phyloP scores from a whole-genome alignment of 768 basidiomycete genomes.

The Chlorophyllum brunneum region DNA sequence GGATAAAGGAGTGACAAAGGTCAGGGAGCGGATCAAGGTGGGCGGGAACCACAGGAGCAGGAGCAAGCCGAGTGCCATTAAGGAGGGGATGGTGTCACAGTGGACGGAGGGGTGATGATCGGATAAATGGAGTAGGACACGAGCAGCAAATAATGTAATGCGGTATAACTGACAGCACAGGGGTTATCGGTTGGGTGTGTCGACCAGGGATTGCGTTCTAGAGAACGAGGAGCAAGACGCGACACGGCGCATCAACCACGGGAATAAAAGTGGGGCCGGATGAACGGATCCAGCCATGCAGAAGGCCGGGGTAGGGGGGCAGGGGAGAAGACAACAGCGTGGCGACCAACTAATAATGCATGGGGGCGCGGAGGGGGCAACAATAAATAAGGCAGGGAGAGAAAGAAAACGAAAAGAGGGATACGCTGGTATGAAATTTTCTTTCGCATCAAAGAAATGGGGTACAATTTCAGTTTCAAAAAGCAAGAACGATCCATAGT shows the following conservation, averaged over 20 bases:
- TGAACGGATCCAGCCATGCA: neutral
- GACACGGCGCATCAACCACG: neutral
- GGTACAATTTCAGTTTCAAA: slow-evolving; percentile 1
- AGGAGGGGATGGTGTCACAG: neutral
- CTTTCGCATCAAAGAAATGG: neutral
- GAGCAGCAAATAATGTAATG: neutral
- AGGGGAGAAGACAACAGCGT: neutral
- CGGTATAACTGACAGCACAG: slow-evolving; percentile 8
- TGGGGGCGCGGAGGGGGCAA: neutral
- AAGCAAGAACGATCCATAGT: neutral
- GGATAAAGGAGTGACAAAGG: neutral
- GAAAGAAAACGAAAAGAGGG: neutral
- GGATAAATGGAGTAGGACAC: neutral
- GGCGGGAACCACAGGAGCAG: neutral
- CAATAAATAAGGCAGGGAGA: slow-evolving; percentile 1
- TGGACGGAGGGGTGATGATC: too few species aligned
- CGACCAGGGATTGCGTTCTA: neutral
- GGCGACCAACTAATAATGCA: neutral
- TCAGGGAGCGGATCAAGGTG: neutral
- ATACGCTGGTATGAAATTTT: neutral
- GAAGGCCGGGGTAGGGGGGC: too few species aligned
- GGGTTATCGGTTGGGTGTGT: neutral
- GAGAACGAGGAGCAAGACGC: neutral
- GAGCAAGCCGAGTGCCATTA: neutral
- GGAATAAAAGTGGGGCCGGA: neutral